These are phyloP conservation scores for Asterophora lycoperdoides DNA, from an alignment of 768 basidiomycete species.

Conservation along the genomic window DNA sequence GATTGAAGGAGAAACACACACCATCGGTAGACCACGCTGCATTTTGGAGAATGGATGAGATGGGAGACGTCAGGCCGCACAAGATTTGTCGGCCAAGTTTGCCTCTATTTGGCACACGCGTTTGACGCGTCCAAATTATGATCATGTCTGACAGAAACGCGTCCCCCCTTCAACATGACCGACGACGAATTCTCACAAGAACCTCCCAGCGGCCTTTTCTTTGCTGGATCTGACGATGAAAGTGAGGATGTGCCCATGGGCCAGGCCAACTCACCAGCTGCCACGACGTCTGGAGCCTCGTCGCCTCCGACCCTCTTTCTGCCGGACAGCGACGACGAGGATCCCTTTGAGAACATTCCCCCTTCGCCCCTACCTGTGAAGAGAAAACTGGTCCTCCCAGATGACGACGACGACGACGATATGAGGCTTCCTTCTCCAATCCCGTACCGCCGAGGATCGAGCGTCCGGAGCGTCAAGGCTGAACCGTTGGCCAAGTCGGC, in stretches of 20 bases:
- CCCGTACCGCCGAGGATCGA: constrained; percentile 35
- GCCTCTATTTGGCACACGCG: constrained; percentile 34
- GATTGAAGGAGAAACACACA: constrained; percentile 22
- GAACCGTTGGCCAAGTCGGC: constrained; percentile 18
- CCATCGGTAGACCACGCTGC: constrained; percentile 84
- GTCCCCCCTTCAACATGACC: constrained; percentile 19
- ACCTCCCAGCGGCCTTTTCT: constrained; percentile 46
- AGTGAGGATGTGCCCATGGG: constrained; percentile 26
- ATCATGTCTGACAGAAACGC: constrained; percentile 17
- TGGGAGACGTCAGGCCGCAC: constrained; percentile 17
- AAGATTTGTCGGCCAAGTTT: constrained; percentile 31
- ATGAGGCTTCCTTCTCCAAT: constrained; percentile 20
- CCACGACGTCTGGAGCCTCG: constrained; percentile 13
- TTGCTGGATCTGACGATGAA: constrained; percentile 57
- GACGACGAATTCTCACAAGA: constrained; percentile 25
- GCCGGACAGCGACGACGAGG: constrained; percentile 33
- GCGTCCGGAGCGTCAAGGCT: constrained; percentile 32
- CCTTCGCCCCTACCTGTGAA: constrained; percentile 13
- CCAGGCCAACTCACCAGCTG: constrained; percentile 11
- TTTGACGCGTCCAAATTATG: constrained; percentile 30
- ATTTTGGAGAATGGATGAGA: constrained; percentile 41
- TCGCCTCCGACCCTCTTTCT: constrained; percentile 29
- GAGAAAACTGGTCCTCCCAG: constrained; percentile 12
- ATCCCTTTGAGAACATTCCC: constrained; percentile 4
- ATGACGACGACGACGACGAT: constrained; percentile 16